A percentile compares a stretch with the other conserved stretches of the same genome.
Conservation (phyloP, 129 eudicot species). For the Pseudognaphalium luteoalbum region DNA sequence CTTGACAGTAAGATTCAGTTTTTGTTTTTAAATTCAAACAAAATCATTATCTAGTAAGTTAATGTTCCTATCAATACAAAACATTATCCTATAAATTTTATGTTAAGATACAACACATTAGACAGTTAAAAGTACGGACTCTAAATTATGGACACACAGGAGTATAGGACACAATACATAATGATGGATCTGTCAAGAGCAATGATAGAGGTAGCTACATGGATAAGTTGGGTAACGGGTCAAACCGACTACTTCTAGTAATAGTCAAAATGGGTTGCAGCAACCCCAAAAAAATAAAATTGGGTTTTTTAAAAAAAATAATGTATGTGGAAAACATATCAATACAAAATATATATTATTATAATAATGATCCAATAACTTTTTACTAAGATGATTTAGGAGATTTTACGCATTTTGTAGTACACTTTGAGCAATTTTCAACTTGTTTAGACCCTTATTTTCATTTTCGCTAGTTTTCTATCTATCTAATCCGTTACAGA, state of each 20-base stretch:
- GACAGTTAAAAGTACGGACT: not conserved
- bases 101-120: constrained; percentile 11
- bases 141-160: not conserved
- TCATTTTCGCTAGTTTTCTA: too few relatives aligned
- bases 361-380: too few relatives aligned
- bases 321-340: too few relatives aligned
- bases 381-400: too few relatives aligned
- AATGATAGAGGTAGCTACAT: not conserved
- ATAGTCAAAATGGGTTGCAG: not conserved
- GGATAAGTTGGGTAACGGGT: not conserved
- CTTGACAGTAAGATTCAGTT: too few relatives aligned
- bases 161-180: not conserved
- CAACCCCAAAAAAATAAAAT: not conserved
- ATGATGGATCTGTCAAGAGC: not conserved
- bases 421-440: too few relatives aligned
- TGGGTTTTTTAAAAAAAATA: not conserved
- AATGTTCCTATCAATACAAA: not conserved
- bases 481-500: too few relatives aligned
- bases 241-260: not conserved
- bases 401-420: too few relatives aligned
- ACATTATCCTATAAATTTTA: not conserved
- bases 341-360: too few relatives aligned
- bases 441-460: too few relatives aligned
- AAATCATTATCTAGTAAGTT: too few relatives aligned
- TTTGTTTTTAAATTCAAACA: too few relatives aligned